Conservation (phyloP, 2,329 filamentous ascomycete species). For the Scedosporium minutisporum region DNA sequence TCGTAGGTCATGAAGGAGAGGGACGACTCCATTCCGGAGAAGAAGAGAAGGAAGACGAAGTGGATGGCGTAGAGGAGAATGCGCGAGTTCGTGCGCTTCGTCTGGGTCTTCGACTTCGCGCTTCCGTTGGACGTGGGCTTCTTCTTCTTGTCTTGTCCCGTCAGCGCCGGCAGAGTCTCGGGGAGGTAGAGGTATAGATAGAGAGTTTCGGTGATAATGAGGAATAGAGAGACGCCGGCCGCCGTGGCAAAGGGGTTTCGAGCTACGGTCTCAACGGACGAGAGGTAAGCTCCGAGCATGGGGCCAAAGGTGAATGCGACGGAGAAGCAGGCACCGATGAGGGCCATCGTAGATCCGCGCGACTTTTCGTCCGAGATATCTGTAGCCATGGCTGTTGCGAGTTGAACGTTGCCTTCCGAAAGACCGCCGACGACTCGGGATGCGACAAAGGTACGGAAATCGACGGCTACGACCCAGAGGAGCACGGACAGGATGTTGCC, state of each 20-base stretch:
- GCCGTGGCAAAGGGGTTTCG: conserved; percentile 92
- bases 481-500: conserved; percentile 91
- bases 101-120: conserved; percentile 13
- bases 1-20: conserved; percentile 97
- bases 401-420: conserved; percentile 93
- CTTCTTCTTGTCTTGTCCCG: conserved; percentile 16
- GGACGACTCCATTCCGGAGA: conserved; percentile 96
- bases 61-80: conserved; percentile 74
- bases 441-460: conserved; percentile 94
- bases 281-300: conserved; percentile 78
- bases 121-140: conserved; percentile 17
- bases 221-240: conserved; percentile 72
- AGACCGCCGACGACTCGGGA: conserved; percentile 85
- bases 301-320: conserved; percentile 96
- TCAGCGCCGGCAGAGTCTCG: conserved; percentile 66
- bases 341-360: conserved; percentile 85
- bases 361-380: conserved; percentile 84
- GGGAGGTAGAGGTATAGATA: conserved; percentile 81
- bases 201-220: conserved; percentile 78
- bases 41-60: conserved; percentile 87
- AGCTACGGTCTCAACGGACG: conserved; percentile 65
- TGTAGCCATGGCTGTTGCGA: conserved; percentile 91
- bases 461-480: conserved; percentile 85
- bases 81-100: conserved; percentile 67
- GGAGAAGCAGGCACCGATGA: conserved; percentile 93